These are phyloP conservation scores for Rhizophagus sp. DNA, from an alignment of 192 early-diverging fungal species.

Conservation along the genomic window DNA sequence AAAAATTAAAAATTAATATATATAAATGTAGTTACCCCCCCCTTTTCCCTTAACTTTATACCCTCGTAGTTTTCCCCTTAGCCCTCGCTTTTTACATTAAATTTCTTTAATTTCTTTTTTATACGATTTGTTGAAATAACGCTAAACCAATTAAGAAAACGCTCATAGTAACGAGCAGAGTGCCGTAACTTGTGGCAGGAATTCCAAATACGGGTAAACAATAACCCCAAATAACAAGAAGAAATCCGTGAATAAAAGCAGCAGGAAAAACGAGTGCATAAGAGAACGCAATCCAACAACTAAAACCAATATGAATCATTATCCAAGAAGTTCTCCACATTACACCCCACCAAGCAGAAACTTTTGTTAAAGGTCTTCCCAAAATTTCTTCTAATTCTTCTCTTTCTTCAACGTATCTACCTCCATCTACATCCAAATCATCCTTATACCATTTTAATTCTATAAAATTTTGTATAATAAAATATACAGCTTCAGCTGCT, in stretches of 20 bases:
- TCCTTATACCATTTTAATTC: conserved; percentile 27
- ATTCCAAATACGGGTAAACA: conserved; percentile 43
- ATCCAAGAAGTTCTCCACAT: conserved; percentile 46
- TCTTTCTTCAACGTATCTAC: not conserved
- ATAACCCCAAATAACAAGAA: conserved; percentile 41
- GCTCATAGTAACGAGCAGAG: conserved; percentile 34
- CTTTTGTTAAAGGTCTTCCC: conserved; percentile 36
- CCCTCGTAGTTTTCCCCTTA: too few relatives aligned
- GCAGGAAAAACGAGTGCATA: conserved; percentile 34
- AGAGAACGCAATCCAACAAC: conserved; percentile 36
- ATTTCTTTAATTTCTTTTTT: not conserved
- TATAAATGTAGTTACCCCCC: not conserved
- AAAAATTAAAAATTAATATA: not conserved
- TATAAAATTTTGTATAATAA: conserved; percentile 40
- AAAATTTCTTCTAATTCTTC: conserved; percentile 25
- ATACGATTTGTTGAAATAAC: conserved; percentile 30
- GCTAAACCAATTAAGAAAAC: conserved; percentile 44
- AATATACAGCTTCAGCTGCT: conserved; percentile 38
- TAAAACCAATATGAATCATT: conserved; percentile 45
- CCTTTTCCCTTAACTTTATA: too few relatives aligned
- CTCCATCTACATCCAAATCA: not conserved
- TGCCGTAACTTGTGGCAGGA: conserved; percentile 41
- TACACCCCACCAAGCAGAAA: conserved; percentile 47
- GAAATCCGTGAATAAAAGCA: conserved; percentile 32
- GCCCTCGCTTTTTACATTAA: too few relatives aligned